Evolutionary conservation across 1,139 yeast genomes (phyloP), one percentile per base, ranked within the genome.

Genomic region (Zygotorulaspora mrakii): DNA sequence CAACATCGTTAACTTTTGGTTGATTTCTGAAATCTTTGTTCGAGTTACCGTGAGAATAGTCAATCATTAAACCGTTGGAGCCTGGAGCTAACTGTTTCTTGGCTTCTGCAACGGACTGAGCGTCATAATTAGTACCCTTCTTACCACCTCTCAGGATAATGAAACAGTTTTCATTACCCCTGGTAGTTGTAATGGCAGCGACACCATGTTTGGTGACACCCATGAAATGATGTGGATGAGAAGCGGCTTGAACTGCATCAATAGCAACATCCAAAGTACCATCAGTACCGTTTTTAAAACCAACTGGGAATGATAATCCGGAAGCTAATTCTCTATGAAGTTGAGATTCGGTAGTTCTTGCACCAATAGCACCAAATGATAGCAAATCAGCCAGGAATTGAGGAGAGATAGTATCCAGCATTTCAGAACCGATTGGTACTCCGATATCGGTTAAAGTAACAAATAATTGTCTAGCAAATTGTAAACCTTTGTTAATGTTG

Each of bases 361-460:
- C 98, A 60, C 98, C 98, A 68, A 91, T 87, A 45, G 98, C 98
- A 54, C 98, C 98, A 54, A 91, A 80, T 30, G 95, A 84, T 54
- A 91, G 76, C 53, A 88, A 73, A 66, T 91, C 98, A 20, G 94
- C 82, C 54, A 91, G 74, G 73, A 77, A 91, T 73, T 91, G 98
- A n/a, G 98, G 98, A 17, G 96, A 86, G 50, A 89, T 89, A 48
- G 97, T 91, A 66, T 91, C 98, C 66, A 91, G 79, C 97, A 91
- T 91, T 67, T 91, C 98, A 34, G 94, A 83, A 40, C 95, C 98
- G 57, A 91, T 88, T 36, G 97, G 97, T 39, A 89, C 68, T 45
- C 82, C 78, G 55, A 75, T 69, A 49, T 76, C 73, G 37, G 97
- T 89, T 62, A 91, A 74, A 49, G 88, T 88, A 37, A 79, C 79